These are phyloP conservation scores for Parafenestella ontariensis DNA, from an alignment of 2,329 filamentous ascomycete species.

Conservation along the genomic window DNA sequence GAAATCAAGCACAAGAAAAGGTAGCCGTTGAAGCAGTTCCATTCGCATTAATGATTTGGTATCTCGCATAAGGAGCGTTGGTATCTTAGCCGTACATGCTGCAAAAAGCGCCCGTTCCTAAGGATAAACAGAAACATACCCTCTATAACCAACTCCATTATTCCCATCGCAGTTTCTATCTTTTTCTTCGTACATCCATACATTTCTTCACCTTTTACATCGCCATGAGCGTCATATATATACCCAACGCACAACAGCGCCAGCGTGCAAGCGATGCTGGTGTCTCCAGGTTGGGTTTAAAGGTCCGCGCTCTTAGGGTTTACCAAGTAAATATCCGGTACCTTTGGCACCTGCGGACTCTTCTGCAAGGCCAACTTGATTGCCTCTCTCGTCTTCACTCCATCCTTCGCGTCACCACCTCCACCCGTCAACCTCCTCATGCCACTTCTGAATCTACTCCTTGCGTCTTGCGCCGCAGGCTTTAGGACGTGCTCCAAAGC, in stretches of 20 bases:
- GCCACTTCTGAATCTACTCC: constrained; percentile 57
- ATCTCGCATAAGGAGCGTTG: constrained; percentile 17
- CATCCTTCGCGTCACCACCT: constrained; percentile 50
- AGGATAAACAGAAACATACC: neutral
- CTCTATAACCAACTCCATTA: neutral
- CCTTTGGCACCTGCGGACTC: constrained; percentile 58
- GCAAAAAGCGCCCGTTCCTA: neutral
- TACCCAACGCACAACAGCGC: neutral
- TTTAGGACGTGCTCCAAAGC: constrained; percentile 62
- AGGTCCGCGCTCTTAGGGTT: constrained; percentile 48
- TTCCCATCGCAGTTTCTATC: neutral
- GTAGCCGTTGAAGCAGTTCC: too few species aligned
- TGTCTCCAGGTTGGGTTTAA: constrained; percentile 2
- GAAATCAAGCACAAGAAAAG: neutral
- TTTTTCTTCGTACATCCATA: neutral
- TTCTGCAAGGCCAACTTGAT: constrained; percentile 47
- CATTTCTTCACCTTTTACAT: neutral
- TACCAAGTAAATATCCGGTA: constrained; percentile 54
- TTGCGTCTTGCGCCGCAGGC: constrained; percentile 63
- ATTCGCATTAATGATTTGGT: constrained; percentile 13
- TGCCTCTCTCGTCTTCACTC: constrained; percentile 46
- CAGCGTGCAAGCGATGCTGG: neutral
- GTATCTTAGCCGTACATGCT: neutral
- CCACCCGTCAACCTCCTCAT: constrained; percentile 70
- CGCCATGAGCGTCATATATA: neutral